Conservation (phyloP, 805 yeast species). For the Kodamaea sagamina region DNA sequence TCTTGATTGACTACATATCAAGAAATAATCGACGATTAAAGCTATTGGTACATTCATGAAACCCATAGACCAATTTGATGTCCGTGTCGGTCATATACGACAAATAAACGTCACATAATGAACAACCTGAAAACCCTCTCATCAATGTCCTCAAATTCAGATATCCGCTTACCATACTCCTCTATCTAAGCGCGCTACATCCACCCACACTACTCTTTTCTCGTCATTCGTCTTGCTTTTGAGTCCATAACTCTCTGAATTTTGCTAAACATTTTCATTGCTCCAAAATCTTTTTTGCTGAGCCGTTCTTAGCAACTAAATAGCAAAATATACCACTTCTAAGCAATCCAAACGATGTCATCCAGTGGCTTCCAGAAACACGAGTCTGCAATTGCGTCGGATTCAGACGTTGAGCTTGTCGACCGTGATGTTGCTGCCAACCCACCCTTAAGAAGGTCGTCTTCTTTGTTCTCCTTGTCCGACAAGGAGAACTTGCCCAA, state of each 20-base stretch:
- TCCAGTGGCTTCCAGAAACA: constrained; percentile 27
- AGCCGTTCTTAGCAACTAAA: constrained; percentile 1
- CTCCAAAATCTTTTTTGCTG: neutral
- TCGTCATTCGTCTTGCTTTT: too few species aligned
- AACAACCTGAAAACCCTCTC: too few species aligned
- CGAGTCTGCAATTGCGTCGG: constrained; percentile 41
- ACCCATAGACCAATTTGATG: too few species aligned
- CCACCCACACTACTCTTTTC: too few species aligned
- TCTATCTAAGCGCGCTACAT: too few species aligned
- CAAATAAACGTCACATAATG: too few species aligned
- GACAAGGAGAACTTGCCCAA: constrained; percentile 60
- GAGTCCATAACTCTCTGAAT: neutral
- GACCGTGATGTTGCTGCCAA: constrained; percentile 20
- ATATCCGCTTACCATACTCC: too few species aligned
- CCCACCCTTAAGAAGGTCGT: constrained; percentile 49
- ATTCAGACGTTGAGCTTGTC: constrained; percentile 35
- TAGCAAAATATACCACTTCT: neutral
- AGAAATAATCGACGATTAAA: too few species aligned
- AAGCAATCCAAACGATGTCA: constrained; percentile 17
- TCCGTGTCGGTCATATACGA: too few species aligned
- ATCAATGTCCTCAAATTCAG: too few species aligned
- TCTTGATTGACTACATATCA: too few species aligned
- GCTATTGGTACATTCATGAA: too few species aligned
- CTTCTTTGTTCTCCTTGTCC: constrained; percentile 54
- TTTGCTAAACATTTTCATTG: neutral